phyloP scores from a whole-genome alignment of 1,284 basidiomycete genomes.

The Cerioporus squamosus region DNA sequence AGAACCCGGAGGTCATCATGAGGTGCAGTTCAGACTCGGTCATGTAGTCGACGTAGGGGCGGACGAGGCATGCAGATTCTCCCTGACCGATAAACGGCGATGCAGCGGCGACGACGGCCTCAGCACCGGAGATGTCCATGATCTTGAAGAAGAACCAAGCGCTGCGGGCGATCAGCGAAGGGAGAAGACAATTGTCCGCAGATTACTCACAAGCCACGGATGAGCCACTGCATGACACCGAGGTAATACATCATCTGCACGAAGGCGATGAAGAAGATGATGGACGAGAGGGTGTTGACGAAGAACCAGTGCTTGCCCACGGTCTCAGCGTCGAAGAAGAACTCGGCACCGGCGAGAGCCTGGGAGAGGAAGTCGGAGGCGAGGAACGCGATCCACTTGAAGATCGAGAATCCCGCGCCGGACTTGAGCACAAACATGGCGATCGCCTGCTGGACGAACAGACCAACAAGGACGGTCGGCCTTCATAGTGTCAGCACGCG shows the following conservation, averaged over 20 bases:
- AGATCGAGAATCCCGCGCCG: conserved; percentile 78
- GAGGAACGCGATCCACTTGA: conserved; percentile 79
- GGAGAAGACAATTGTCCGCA: not conserved
- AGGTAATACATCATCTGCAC: conserved; percentile 88
- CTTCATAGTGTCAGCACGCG: conserved; percentile 38
- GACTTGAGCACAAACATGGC: conserved; percentile 88
- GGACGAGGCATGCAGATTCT: conserved; percentile 84
- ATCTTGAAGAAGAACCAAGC: conserved; percentile 94
- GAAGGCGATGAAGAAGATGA: conserved; percentile 89
- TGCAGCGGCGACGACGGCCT: conserved; percentile 89
- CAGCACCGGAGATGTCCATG: conserved; percentile 87
- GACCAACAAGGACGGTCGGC: conserved; percentile 83
- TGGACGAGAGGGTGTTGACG: conserved; percentile 72
- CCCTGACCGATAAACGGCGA: conserved; percentile 93
- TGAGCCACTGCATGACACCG: conserved; percentile 89
- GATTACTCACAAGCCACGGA: conserved; percentile 70
- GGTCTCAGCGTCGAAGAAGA: conserved; percentile 77
- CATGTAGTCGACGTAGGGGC: conserved; percentile 88
- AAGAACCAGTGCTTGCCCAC: conserved; percentile 79
- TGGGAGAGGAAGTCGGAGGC: conserved; percentile 74
- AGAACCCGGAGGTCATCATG: conserved; percentile 88
- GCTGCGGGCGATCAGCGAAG: conserved; percentile 38
- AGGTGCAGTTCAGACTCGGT: conserved; percentile 90
- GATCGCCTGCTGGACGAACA: conserved; percentile 83
- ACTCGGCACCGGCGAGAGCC: conserved; percentile 66